phyloP scores from a whole-genome alignment of 1,284 basidiomycete genomes.

The Erythrobasidium hasegawianum region DNA sequence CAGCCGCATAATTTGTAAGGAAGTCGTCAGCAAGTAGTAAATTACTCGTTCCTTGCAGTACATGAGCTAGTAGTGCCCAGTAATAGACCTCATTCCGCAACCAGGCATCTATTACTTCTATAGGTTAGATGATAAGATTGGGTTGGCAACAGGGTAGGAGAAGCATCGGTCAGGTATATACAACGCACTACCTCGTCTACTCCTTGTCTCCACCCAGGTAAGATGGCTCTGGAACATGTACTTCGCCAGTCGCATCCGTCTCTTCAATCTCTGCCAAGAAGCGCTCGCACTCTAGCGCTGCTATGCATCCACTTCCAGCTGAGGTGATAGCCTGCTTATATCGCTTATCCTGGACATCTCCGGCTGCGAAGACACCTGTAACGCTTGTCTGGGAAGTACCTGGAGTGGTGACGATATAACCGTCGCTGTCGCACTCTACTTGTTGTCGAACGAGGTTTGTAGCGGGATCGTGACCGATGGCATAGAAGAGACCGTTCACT shows the following conservation, averaged over 20 bases:
- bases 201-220: conserved; percentile 35
- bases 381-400: conserved; percentile 95
- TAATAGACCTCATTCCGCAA: too few species aligned
- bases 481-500: conserved; percentile 95
- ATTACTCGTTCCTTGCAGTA: too few species aligned
- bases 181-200: neutral
- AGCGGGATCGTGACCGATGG: conserved; percentile 92
- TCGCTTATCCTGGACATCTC: conserved; percentile 96
- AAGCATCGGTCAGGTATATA: too few species aligned
- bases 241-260: conserved; percentile 29
- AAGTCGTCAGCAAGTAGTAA: too few species aligned
- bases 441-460: conserved; percentile 82
- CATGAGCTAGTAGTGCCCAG: neutral
- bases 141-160: too few species aligned
- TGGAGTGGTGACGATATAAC: conserved; percentile 93
- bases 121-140: conserved; percentile 71
- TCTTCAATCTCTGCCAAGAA: conserved; percentile 66
- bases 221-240: conserved; percentile 33
- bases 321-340: conserved; percentile 94
- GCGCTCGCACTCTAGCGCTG: conserved; percentile 88
- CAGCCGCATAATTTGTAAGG: neutral
- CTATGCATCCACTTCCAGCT: conserved; percentile 88
- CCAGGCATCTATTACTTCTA: too few species aligned
- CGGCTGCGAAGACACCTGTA: conserved; percentile 93
- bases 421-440: conserved; percentile 82